A percentile compares a stretch with the other conserved stretches of the same genome.
Conservation (phyloP, 2,329 filamentous ascomycete genomes). For the Ophiostoma populinum region DNA sequence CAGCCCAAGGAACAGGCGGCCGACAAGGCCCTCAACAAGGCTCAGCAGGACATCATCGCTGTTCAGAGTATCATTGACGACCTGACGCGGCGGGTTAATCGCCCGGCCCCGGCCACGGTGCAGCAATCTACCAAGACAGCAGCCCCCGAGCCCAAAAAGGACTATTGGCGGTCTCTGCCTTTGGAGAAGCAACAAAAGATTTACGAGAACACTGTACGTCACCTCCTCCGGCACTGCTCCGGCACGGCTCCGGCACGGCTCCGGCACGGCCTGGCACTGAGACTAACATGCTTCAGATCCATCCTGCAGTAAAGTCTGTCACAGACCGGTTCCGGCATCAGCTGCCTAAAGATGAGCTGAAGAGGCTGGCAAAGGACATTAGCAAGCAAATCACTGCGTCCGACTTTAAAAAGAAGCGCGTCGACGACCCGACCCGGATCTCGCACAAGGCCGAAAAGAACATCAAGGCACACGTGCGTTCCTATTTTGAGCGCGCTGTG, state of each 20-base stretch:
- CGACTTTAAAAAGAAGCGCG: conserved; percentile 80
- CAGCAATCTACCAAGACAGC: conserved; percentile 37
- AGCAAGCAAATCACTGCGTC: conserved; percentile 81
- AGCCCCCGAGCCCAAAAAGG: conserved; percentile 38
- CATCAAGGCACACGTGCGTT: conserved; percentile 66
- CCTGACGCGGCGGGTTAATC: conserved; percentile 52
- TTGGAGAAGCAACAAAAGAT: conserved; percentile 86
- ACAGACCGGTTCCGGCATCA: conserved; percentile 76
- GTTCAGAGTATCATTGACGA: conserved; percentile 75
- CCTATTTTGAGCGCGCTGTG: conserved; percentile 76
- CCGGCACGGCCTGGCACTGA: no score
- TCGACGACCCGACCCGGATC: conserved; percentile 60
- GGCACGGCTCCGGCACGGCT: background rate
- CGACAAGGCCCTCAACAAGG: conserved; percentile 57
- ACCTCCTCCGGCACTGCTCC: background rate
- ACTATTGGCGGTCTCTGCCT: conserved; percentile 53
- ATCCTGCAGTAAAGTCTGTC: conserved; percentile 69
- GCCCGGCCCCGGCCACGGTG: conserved; percentile 42
- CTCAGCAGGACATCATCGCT: conserved; percentile 46
- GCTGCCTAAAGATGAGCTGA: conserved; percentile 62
- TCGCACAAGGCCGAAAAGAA: conserved; percentile 63
- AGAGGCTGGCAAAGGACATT: conserved; percentile 47
- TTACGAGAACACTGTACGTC: conserved; percentile 76
- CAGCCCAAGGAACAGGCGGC: conserved; percentile 46
- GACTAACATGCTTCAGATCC: conserved; percentile 37